Conservation (phyloP, 257 asterid genomes). For the Solanum pinnatisectum region DNA sequence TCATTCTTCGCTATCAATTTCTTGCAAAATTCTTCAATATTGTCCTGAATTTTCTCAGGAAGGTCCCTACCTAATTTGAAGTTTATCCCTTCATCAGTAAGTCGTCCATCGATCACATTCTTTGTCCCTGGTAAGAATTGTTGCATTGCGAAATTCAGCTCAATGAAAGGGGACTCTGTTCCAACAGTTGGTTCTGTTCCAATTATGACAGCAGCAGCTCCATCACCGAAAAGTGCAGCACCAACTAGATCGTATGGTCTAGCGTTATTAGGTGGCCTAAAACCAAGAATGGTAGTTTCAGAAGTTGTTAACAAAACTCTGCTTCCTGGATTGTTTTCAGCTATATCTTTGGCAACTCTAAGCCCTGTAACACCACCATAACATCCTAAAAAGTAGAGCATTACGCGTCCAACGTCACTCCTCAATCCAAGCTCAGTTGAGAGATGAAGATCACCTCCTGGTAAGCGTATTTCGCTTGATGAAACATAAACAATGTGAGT, state of each 20-base stretch:
- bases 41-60: slow-evolving; percentile 73
- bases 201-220: slow-evolving; percentile 69
- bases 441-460: slow-evolving; percentile 91
- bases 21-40: slow-evolving; percentile 64
- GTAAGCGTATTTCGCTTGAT: slow-evolving; percentile 80
- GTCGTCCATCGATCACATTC: slow-evolving; percentile 58
- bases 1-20: slow-evolving; percentile 35
- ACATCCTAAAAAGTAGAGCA: slow-evolving; percentile 88
- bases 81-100: slow-evolving; percentile 78
- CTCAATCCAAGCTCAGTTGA: slow-evolving; percentile 58
- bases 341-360: slow-evolving; percentile 86
- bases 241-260: slow-evolving; percentile 90
- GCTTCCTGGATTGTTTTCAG: slow-evolving; percentile 86
- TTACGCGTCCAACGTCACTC: slow-evolving; percentile 63
- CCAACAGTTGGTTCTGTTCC: slow-evolving; percentile 50
- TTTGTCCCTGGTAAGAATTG: slow-evolving; percentile 63
- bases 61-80: slow-evolving; percentile 75
- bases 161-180: slow-evolving; percentile 52
- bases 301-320: slow-evolving; percentile 75
- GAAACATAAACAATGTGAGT: slow-evolving; percentile 86
- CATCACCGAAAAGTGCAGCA: slow-evolving; percentile 86
- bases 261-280: slow-evolving; percentile 63
- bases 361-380: slow-evolving; percentile 94
- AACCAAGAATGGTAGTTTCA: slow-evolving; percentile 84
- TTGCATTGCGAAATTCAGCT: slow-evolving; percentile 56